Evolutionary conservation across 2,329 filamentous ascomycete genomes (phyloP), one percentile per base, ranked within the genome.

Genomic region (Seiridium cupressi): DNA sequence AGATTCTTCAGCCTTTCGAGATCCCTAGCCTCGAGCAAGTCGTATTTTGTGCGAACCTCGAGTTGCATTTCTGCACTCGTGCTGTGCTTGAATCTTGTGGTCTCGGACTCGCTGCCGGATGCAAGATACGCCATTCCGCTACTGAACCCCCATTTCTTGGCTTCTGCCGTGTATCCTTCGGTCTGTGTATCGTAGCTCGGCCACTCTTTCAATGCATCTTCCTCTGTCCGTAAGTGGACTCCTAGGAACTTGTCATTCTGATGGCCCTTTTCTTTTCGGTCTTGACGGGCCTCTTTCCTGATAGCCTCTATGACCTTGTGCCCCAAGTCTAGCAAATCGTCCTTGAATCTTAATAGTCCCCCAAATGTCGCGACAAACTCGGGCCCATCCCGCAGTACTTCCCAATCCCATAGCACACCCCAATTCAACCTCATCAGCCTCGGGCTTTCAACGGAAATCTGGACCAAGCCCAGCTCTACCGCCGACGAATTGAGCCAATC

Each of bases 161-260:
- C 72, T 51, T 68, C 65, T 26, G 69, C 61, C 35, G 80, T 60
- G 63, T 80, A 81, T 1, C 71, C 72, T 13, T 63, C 61, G 11
- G 68, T 74, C 65, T 81, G 79, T 13, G 73, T 69, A 6, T 75
- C 72, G 59, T 74, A 81, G 1, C 72, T 69, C 11, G 78, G 79
- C 79, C 79, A 81, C 47, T 72, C 68, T 13, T 69, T 68, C 11
- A 81, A 64, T 3, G 78, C 78, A 61, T 81, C 79, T 54, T 69
- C 72, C 61, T 81, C 79, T 0, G 78, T 79, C 6, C 79, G 74
- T 3, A 82, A 73, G 63, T 82, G 79, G 2, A 80, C 65, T 0
- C 78, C 79, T 2, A 74, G 65, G 61, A 73, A 79, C 0, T 61
- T 34, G 47, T 55, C 11, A 42, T 61, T 40, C 44, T 46, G 32